Conservation (phyloP, 2,329 filamentous ascomycete species). For the Fusarium transvaalense region DNA sequence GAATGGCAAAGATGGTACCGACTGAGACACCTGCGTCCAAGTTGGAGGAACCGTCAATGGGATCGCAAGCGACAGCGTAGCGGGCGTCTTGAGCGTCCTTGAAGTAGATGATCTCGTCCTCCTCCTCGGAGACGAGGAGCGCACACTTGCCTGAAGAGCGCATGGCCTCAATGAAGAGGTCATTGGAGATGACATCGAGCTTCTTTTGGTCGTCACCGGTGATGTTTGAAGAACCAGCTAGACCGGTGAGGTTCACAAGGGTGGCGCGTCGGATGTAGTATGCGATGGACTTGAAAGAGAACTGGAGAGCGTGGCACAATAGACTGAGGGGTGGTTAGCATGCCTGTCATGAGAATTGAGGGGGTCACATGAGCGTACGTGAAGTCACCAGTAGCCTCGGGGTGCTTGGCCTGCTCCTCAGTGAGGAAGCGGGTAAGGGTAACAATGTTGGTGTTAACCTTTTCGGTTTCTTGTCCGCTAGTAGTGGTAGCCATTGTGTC, state of each 20-base stretch:
- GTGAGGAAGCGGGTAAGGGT: conserved; percentile 96
- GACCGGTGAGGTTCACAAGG: conserved; percentile 93
- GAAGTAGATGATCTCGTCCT: conserved; percentile 93
- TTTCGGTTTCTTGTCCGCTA: conserved; percentile 71
- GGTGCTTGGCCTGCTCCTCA: conserved; percentile 93
- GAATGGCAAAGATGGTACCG: conserved; percentile 95
- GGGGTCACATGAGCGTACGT: conserved; percentile 69
- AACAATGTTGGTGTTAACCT: conserved; percentile 95
- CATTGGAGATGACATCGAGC: conserved; percentile 98
- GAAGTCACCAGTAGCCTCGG: conserved; percentile 97
- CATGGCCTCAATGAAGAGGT: conserved; percentile 97
- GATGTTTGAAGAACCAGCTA: conserved; percentile 93
- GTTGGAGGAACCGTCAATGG: conserved; percentile 98
- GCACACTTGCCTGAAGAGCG: conserved; percentile 90
- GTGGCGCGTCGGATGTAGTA: conserved; percentile 98
- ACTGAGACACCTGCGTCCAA: conserved; percentile 97
- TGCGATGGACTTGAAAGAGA: conserved; percentile 99
- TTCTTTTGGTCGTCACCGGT: conserved; percentile 99
- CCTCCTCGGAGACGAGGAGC: conserved; percentile 96
- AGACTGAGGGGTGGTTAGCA: conserved; percentile 67
- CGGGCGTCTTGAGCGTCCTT: conserved; percentile 79
- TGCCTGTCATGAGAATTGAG: conserved; percentile 13
- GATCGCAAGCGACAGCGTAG: conserved; percentile 96
- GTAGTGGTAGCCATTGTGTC: conserved; percentile 54
- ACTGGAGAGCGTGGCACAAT: conserved; percentile 96